Evolutionary conservation across 805 yeast species (phyloP).

Genomic region (Lipomyces mesembrius): DNA sequence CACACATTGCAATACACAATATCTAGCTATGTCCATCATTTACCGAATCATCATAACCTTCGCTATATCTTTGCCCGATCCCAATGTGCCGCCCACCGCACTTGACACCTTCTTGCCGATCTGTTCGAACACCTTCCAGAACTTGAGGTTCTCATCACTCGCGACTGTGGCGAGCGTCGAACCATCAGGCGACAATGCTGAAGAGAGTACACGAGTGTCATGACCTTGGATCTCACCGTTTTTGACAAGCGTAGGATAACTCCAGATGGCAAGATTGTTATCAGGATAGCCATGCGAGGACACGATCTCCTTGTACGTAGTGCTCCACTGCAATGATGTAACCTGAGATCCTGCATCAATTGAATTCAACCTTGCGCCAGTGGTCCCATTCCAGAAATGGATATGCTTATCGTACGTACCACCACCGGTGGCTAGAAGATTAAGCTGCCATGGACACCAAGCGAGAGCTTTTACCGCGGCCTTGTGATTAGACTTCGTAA

Average conservation of each 20-base stretch:
- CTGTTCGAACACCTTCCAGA: conserved; percentile 85
- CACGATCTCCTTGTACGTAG: conserved; percentile 65
- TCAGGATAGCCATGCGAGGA: conserved; percentile 95
- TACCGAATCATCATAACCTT: conserved; percentile 59
- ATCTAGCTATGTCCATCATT: background rate
- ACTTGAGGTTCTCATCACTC: conserved; percentile 93
- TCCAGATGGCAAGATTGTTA: conserved; percentile 79
- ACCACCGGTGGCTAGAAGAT: conserved; percentile 93
- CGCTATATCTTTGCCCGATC: conserved; percentile 54
- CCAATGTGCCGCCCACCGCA: conserved; percentile 44
- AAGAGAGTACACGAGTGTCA: conserved; percentile 81
- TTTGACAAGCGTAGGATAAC: conserved; percentile 82
- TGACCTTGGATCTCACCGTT: conserved; percentile 93
- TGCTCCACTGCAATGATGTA: conserved; percentile 90
- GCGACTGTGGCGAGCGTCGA: conserved; percentile 92
- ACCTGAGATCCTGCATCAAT: conserved; percentile 94
- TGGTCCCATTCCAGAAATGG: conserved; percentile 93
- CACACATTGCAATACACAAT: background rate
- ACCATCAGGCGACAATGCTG: conserved; percentile 88
- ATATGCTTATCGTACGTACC: conserved; percentile 88
- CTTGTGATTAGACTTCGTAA: conserved; percentile 75
- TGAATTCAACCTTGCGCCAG: conserved; percentile 83
- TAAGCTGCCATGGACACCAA: conserved; percentile 89
- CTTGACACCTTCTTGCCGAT: conserved; percentile 46
- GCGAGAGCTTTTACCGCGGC: conserved; percentile 96